Evolutionary conservation across 2,329 filamentous ascomycete genomes (phyloP), one percentile per base, ranked within the genome.

Genomic region (Beauveria australis): DNA sequence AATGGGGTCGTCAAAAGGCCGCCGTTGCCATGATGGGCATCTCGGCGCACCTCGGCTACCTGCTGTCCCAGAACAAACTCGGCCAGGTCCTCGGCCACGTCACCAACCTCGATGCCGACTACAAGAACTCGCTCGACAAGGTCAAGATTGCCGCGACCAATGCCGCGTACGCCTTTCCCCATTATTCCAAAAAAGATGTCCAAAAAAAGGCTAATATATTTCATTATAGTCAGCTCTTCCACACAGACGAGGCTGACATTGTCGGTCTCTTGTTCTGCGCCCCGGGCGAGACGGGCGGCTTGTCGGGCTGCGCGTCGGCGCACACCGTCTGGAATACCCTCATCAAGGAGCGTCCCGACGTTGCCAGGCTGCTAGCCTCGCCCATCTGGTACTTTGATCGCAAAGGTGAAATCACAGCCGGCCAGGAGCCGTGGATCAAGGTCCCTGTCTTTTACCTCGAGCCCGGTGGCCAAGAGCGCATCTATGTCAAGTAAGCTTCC

Each of bases 331-430:
- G 89, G 83, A 95, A 96, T 73, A 81, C 81, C 43, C 79, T 96
- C 54, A 88, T 91, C 69, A 74, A 74, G 53, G 86, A 93, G 71
- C 81, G 89, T n/a, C 91, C 91, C 0, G 90, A 94, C 67, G 87
- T 95, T 1, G 87, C 90, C 0, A 83, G 89, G 71, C 80, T 86
- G 5, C 78, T 96, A 62, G 87, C 88, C 1, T 76, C 87, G 70
- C 91, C 91, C 0, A 86, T 91, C 65, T 96, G 91, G 91, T 94
- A 95, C 76, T 92, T 95, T 72, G 91, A 96, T 74, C 87, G 91
- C 61, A 96, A 96, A 76, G 91, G 91, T 10, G 91, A 96, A 77
- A 85, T 84, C 2, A 89, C 85, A 37, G 75, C 79, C 14, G 90
- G 89, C 22, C 81, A 95, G 73, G 83, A 92, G 62, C 85, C 86